Percentiles rank a stretch among this genome's conserved stretches.
Conservation (phyloP, 495 filamentous ascomycete species). For the Xanthoparmelia taractica region DNA sequence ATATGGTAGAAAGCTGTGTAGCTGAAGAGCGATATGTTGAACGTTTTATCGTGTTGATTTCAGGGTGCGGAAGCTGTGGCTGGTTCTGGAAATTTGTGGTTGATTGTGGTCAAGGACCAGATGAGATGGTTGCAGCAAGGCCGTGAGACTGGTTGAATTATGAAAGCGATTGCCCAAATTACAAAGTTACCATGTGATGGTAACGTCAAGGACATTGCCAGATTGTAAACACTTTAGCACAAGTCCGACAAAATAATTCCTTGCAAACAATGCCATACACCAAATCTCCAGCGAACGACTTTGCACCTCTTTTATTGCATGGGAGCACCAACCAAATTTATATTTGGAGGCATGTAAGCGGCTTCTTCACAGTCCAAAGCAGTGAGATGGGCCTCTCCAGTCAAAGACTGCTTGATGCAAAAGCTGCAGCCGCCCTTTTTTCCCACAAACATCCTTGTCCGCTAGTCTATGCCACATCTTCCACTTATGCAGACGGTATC, state of each 20-base stretch:
- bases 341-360: background rate
- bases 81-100: constrained; percentile 1
- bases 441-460: background rate
- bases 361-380: background rate
- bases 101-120: background rate
- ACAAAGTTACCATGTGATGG: no score
- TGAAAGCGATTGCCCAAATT: background rate
- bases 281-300: background rate
- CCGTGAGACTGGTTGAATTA: background rate
- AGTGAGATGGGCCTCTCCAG: background rate
- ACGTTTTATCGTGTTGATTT: background rate
- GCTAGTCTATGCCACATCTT: background rate
- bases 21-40: background rate
- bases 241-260: background rate
- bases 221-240: background rate
- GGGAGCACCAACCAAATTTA: background rate
- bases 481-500: background rate
- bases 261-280: background rate
- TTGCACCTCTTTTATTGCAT: background rate
- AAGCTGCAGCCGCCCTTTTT: background rate
- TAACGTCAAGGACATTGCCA: background rate
- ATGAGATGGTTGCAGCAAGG: background rate
- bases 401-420: constrained; percentile 1
- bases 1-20: background rate
- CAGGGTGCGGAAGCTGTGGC: background rate